Evolutionary conservation across 345 rosid species (phyloP).

Genomic region (Excoecaria agallocha): DNA sequence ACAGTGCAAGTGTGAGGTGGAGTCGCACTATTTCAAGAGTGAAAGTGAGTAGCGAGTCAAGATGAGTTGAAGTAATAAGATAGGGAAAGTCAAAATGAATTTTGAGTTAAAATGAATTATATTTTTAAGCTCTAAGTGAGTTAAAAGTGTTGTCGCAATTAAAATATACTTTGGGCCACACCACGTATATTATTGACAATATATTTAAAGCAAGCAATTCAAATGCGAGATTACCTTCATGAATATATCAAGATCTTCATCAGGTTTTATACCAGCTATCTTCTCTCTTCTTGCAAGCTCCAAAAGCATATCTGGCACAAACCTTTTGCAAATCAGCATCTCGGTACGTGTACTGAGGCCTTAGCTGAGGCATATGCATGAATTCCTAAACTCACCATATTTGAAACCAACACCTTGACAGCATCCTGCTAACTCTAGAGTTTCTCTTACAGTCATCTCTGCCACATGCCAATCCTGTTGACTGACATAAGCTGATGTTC

Average conservation of each 20-base stretch:
- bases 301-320: slow-evolving; percentile 72
- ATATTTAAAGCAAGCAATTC: neutral
- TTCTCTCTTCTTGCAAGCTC: slow-evolving; percentile 96
- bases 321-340: slow-evolving; percentile 24
- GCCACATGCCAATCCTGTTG: slow-evolving; percentile 93
- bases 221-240: slow-evolving; percentile 64
- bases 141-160: neutral
- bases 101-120: neutral
- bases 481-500: slow-evolving; percentile 92
- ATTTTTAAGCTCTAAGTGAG: neutral
- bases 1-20: neutral
- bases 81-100: neutral
- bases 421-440: slow-evolving; percentile 82
- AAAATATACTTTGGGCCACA: neutral
- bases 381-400: slow-evolving; percentile 55
- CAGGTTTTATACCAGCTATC: slow-evolving; percentile 85
- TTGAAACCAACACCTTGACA: slow-evolving; percentile 97
- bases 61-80: too few species aligned
- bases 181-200: neutral
- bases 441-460: slow-evolving; percentile 94
- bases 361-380: slow-evolving; percentile 12
- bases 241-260: slow-evolving; percentile 97
- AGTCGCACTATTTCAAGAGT: neutral
- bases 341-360: neutral
- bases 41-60: neutral